A percentile compares a stretch with the other conserved stretches of the same genome.
phyloP scores from a whole-genome alignment of 495 filamentous ascomycete species.

The Xylaria acuta region DNA sequence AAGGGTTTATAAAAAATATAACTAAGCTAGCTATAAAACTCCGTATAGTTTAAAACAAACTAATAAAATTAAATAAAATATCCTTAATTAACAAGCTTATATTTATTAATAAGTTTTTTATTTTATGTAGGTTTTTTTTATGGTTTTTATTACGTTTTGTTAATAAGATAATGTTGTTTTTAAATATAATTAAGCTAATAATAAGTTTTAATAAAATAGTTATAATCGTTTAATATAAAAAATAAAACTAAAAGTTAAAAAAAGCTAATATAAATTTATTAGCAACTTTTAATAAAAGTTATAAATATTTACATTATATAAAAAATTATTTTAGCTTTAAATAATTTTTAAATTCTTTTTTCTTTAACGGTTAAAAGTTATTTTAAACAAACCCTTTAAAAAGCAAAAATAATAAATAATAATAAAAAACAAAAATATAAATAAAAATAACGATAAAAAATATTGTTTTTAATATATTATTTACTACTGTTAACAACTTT shows the following conservation, averaged over 20 bases:
- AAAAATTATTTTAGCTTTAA: no score
- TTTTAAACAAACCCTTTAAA: no score
- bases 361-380: no score
- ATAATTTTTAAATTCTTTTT: no score
- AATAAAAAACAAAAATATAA: no score
- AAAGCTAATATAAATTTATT: neutral
- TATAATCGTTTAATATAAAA: neutral
- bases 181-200: neutral
- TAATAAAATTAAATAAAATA: no score
- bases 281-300: neutral
- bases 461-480: neutral
- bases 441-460: neutral
- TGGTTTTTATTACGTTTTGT: neutral
- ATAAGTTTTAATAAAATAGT: neutral
- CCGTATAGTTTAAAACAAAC: no score
- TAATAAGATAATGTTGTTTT: neutral
- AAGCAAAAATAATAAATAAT: no score
- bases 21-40: no score
- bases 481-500: neutral
- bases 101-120: neutral
- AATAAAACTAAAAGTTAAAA: neutral
- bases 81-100: neutral
- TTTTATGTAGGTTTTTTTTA: neutral
- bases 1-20: no score
- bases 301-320: no score